Base-by-base conservation (phyloP, 176 grass and related monocot species). In the Ananas comosus region DNA sequence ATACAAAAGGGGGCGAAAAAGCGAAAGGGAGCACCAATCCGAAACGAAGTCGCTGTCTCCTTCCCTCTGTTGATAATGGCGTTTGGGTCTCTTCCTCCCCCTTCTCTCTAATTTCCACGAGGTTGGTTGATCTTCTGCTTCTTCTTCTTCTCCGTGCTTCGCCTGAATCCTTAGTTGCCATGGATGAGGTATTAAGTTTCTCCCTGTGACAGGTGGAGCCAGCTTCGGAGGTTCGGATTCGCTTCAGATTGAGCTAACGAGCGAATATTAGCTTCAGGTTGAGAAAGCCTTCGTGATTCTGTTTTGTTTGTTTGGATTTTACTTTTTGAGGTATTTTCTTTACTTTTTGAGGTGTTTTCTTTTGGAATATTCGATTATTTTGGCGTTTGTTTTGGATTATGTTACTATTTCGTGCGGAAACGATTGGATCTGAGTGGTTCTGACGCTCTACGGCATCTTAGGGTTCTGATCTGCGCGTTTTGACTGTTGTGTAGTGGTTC, bases 181-280 rank as follows among this genome's bases (percentile, higher is more conserved):
- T 21, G 0, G 56, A 10, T 61, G 56, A 22, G 17, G 0, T 18
- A 9, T 8, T 19, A 18, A 1, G 14, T 9, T 18, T 57, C 53
- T 57, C 13, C 8, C 13, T 57, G 13, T 17, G 53, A 57, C 14
- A 57, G 53, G 53, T 17, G 22, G 21, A n/a, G 10, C 17, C 16
- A 61, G 56, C 56, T 61, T 18, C 16, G 21, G n/a, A 12, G 12
- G 29, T 73, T 56, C 24, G 48, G 56, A 50, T 73, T 56, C 49
- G 11, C n/a, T 10, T 58, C 33, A 14, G 11, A 63, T 49, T 10
- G 70, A 50, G 28, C 33, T 12, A 14, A 29, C n/a, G 14, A 13
- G 42, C 11, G 9, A 28, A 13, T 2, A 63, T 73, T 10, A 63
- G 71, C 54, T 49, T 13, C 33, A 12, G 71, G 71, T 73, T 73